phyloP scores from a whole-genome alignment of 2,329 filamentous ascomycete genomes.

The Sarocladiaceae sp. region DNA sequence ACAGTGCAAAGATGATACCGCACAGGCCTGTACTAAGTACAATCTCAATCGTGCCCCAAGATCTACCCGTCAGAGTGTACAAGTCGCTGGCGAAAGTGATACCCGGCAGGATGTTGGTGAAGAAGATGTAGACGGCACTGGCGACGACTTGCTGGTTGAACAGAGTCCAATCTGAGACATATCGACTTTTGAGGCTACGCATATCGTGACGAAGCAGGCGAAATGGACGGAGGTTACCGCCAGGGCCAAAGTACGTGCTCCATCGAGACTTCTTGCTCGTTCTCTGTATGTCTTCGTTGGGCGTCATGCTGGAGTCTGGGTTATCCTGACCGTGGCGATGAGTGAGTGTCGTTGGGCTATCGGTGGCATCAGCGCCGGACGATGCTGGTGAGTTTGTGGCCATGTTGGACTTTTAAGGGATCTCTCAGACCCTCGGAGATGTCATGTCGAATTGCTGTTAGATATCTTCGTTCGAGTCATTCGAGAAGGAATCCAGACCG shows the following conservation, averaged over 20 bases:
- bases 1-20: constrained; percentile 59
- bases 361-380: neutral
- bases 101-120: constrained; percentile 61
- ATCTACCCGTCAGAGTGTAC: constrained; percentile 56
- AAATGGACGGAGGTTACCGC: constrained; percentile 45
- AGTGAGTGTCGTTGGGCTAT: neutral
- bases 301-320: neutral
- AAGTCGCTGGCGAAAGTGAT: constrained; percentile 65
- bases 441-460: neutral
- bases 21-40: constrained; percentile 63
- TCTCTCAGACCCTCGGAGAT: neutral
- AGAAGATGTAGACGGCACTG: constrained; percentile 62
- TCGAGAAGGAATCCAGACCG: neutral
- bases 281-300: neutral
- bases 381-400: neutral
- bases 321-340: neutral
- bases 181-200: constrained; percentile 40
- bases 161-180: constrained; percentile 48
- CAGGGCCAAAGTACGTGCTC: constrained; percentile 23
- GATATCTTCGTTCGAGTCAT: neutral
- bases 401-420: neutral
- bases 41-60: constrained; percentile 64
- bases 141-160: constrained; percentile 63
- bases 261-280: constrained; percentile 1
- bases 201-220: constrained; percentile 48